A percentile compares a stretch with the other conserved stretches of the same genome.
Conservation (phyloP, 78 protist species). For the Guillardia theta region DNA sequence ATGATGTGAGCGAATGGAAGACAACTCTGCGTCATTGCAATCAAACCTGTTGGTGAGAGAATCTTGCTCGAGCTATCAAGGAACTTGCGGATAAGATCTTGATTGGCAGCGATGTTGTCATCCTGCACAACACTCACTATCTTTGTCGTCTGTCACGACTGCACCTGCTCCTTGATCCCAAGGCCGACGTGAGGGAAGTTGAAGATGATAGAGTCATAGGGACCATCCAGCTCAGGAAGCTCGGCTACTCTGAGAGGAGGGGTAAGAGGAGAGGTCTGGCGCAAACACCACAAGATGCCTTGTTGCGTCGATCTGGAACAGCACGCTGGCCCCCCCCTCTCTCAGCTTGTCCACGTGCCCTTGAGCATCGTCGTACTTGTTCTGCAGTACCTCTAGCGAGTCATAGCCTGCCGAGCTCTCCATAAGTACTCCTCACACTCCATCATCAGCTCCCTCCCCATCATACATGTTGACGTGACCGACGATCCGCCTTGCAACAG, state of each 20-base stretch:
- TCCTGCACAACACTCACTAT: not conserved
- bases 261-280: not conserved
- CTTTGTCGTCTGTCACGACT: not conserved
- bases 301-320: not conserved
- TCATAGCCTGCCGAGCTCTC: not conserved
- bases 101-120: not conserved
- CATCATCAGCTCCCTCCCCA: not conserved
- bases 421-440: not conserved
- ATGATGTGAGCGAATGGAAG: not conserved
- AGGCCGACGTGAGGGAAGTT: conserved; percentile 11
- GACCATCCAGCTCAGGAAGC: not conserved
- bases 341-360: not conserved
- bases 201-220: not conserved
- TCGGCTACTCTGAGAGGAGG: not conserved
- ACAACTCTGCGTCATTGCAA: not conserved
- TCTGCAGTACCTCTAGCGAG: not conserved
- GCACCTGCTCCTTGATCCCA: not conserved
- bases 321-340: not conserved
- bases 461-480: not conserved
- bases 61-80: not conserved
- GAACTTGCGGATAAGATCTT: not conserved
- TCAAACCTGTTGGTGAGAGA: not conserved
- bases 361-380: not conserved
- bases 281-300: not conserved
- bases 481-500: not conserved